Base-by-base conservation (phyloP, 495 filamentous ascomycete species). In the Lophiostoma macrostomum region DNA sequence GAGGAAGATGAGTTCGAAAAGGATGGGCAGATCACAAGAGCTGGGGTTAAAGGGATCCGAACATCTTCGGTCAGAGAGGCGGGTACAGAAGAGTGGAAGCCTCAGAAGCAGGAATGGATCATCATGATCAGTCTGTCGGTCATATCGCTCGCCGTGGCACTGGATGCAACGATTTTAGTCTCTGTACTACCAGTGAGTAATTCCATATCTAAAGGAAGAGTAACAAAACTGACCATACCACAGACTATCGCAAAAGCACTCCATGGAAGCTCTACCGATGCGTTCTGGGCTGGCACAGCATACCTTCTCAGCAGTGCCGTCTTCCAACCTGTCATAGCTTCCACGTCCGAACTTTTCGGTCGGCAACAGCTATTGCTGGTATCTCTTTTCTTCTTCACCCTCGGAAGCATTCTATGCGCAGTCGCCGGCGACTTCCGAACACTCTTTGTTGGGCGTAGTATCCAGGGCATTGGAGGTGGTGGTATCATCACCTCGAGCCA, bases 251-350 rank as follows among this genome's bases (percentile, higher is more conserved):
- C 74, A 5, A 34, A 53, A 0, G 70, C 71, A 38, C 64, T 82
- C 5, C 48, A 74, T 6, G 76, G 75, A 0, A 69, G 56, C 10
- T 60, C 76, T 1, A 77, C 65, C 10, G 63, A 75, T n/a, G 70
- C 76, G 10, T 80, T 80, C 54, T 81, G 77, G 79, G 68, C 73
- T 0, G 76, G 76, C 1, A 79, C 76, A 1, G 73, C 76, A 0
- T 82, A 79, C 29, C 80, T 74, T 0, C 80, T 86, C 53, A 84
- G 71, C 12, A 83, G 75, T 10, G 80, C 80, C 37, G 84, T 66
- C 2, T 68, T 70, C 61, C 75, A 79, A 5, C 74, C 72, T 30
- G 72, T 82, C 51, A 85, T 79, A 35, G 72, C 71, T 16, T 68
- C 74, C 4, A 47, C 81, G 8, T 76, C 75, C 12, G 69, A 70